Evolutionary conservation across 139 green algal genomes (phyloP), one percentile per base, ranked within the genome.

Genomic region (Desmodesmus armatus): DNA sequence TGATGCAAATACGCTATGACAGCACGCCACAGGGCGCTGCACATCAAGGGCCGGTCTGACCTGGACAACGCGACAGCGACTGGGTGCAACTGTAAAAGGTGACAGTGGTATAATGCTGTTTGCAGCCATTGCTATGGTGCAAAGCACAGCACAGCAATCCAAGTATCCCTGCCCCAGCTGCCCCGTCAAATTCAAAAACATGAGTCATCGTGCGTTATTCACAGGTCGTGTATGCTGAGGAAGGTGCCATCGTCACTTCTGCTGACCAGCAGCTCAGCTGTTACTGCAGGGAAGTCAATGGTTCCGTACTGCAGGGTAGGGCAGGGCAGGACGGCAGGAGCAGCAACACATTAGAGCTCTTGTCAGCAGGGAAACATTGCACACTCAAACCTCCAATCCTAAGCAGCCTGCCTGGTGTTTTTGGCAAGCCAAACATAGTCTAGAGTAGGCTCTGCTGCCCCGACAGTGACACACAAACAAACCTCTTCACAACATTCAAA

Each of bases 231-330:
- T 43, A 91, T 91, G 40, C 47, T 23, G 0, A 91, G 58, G 65
- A 91, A 91, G 11, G 47, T 60, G n/a, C 88, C 88, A 19, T 78
- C 37, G 13, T 39, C 76, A 5, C 29, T 19, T 13, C 88, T 80
- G 35, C 87, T 11, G 25, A 95, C 90, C 4, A 84, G 55, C 43
- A 93, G 85, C 78, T 93, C 83, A 1, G 83, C 49, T 39, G 37
- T 58, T 2, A 95, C 89, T 17, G 87, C 79, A 6, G 43, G 78
- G 73, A 90, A 89, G 55, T 95, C 88, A 1, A 96, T 92, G 11
- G 86, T 90, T 33, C 93, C 92, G 65, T 94, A 95, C 81, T 86
- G 69, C 69, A 65, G 9, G 5, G 13, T 25, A 11, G 53, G 25
- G n/a, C n/a, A n/a, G n/a, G n/a, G n/a, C n/a, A n/a, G n/a, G n/a